Conservation (phyloP, 1,284 basidiomycete species). For the Thecaphora thlaspeos region DNA sequence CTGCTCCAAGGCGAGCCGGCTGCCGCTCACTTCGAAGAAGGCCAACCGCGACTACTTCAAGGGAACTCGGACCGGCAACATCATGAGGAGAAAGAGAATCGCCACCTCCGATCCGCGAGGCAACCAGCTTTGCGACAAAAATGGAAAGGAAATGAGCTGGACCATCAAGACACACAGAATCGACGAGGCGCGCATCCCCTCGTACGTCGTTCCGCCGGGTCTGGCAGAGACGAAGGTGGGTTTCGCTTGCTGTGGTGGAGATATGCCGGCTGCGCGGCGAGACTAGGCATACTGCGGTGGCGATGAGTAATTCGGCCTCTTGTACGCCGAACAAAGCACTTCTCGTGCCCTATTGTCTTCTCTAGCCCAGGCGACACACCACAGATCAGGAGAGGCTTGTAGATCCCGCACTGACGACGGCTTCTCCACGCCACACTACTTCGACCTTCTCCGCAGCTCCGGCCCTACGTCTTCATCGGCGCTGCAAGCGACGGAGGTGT, state of each 20-base stretch:
- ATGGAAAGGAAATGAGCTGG: slow-evolving; percentile 44
- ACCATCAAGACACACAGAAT: slow-evolving; percentile 43
- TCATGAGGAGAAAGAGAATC: slow-evolving; percentile 53
- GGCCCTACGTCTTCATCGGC: slow-evolving; percentile 50
- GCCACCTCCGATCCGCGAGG: slow-evolving; percentile 46
- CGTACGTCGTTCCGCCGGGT: slow-evolving; percentile 54
- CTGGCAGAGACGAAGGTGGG: slow-evolving; percentile 47
- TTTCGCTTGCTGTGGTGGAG: no score
- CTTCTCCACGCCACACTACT: no score
- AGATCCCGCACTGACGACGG: neutral
- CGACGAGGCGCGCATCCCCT: slow-evolving; percentile 47
- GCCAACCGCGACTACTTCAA: slow-evolving; percentile 58
- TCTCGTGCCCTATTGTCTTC: no score
- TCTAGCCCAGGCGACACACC: no score
- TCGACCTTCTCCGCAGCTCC: slow-evolving; percentile 16
- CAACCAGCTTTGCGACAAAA: slow-evolving; percentile 39
- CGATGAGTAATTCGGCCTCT: no score
- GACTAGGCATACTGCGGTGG: no score
- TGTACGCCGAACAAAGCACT: no score
- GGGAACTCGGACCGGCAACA: slow-evolving; percentile 55
- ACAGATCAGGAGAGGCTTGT: neutral
- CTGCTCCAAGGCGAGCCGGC: slow-evolving; percentile 51
- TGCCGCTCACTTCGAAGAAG: slow-evolving; percentile 55
- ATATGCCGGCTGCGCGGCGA: no score
- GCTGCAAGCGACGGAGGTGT: slow-evolving; percentile 36